phyloP scores from a whole-genome alignment of 345 rosid genomes.

The Ailanthus altissimus region DNA sequence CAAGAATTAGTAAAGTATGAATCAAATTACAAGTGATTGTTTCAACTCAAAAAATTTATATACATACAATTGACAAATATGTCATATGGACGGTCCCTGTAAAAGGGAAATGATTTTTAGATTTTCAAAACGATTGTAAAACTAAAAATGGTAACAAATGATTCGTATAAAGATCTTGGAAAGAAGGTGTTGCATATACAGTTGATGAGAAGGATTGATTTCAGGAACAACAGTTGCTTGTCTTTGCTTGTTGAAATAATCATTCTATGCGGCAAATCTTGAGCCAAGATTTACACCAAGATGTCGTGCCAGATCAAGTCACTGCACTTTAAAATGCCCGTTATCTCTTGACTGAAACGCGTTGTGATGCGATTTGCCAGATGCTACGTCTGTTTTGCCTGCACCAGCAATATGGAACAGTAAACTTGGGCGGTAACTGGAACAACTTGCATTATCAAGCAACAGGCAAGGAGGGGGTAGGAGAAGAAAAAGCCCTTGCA shows the following conservation, averaged over 20 bases:
- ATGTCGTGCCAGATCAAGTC: constrained; percentile 16
- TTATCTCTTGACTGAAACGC: neutral
- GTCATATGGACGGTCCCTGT: neutral
- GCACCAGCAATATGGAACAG: constrained; percentile 11
- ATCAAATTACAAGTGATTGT: too few species aligned
- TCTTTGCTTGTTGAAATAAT: constrained; percentile 18
- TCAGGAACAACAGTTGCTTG: constrained; percentile 18
- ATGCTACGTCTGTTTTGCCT: constrained; percentile 55
- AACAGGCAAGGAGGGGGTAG: neutral
- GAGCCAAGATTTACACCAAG: constrained; percentile 14
- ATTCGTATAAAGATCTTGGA: constrained; percentile 1
- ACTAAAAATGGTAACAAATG: constrained; percentile 17
- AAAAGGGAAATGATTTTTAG: neutral
- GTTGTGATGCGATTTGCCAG: neutral
- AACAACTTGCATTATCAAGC: neutral
- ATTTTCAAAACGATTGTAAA: constrained; percentile 22
- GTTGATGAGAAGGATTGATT: constrained; percentile 9
- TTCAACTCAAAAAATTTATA: neutral
- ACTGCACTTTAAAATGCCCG: neutral
- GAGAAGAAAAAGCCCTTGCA: too few species aligned
- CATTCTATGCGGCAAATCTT: constrained; percentile 20
- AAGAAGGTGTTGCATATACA: constrained; percentile 18
- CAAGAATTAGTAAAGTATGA: too few species aligned
- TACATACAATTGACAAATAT: neutral
- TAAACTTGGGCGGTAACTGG: neutral